Base-by-base conservation (phyloP, 129 eudicot species). In the Centrapalus pauciflorus region DNA sequence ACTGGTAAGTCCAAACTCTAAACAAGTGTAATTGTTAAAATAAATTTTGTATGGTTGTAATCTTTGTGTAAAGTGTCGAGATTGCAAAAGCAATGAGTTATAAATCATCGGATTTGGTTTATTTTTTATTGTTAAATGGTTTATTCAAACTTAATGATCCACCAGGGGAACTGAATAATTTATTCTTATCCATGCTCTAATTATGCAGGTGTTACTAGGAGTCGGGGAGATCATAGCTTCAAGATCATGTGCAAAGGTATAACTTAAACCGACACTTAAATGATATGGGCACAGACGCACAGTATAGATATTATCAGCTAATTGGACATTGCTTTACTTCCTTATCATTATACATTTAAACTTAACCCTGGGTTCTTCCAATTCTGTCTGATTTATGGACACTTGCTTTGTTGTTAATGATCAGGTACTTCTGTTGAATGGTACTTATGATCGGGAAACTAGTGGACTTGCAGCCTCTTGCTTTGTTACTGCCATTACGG, bases 351-450 rank as follows among this genome's bases (percentile, higher is more conserved):
- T n/a, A n/a, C n/a, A n/a, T n/a, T n/a, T n/a, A n/a, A n/a, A n/a
- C n/a, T n/a, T n/a, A n/a, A n/a, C n/a, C n/a, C n/a, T n/a, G n/a
- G n/a, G n/a, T n/a, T n/a, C n/a, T n/a, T n/a, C n/a, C n/a, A n/a
- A n/a, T n/a, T n/a, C n/a, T n/a, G n/a, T n/a, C n/a, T n/a, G n/a
- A n/a, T n/a, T n/a, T n/a, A n/a, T n/a, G n/a, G n/a, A n/a, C n/a
- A n/a, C n/a, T n/a, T n/a, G n/a, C n/a, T 7, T 13, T 61, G 4
- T 64, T 33, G 68, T 9, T 9, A 46, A 37, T 80, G n/a, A 33
- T 23, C 75, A 92, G 98, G 95, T 93, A 54, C 98, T 93, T 79
- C 52, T 93, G 74, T 74, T 93, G 76, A 93, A 93, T 72, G 96
- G 98, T 62, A 82, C 85, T 32, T 77, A 59, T 69, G 98, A 93